phyloP scores from a whole-genome alignment of 73 alveolate species.

The Tetrahymena thermophila region DNA sequence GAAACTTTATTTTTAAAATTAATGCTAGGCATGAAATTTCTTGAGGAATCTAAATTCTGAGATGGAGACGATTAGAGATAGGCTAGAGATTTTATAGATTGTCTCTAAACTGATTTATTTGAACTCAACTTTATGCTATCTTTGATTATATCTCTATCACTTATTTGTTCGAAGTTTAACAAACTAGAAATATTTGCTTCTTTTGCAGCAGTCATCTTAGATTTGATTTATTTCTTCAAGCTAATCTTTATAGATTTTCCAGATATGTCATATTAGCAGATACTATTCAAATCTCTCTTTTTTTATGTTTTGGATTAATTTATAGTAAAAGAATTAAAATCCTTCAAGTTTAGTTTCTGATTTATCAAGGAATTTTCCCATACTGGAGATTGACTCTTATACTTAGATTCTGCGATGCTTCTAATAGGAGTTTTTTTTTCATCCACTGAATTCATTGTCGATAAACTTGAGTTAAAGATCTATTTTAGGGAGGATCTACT shows the following conservation, averaged over 20 bases:
- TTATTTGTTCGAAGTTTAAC: neutral
- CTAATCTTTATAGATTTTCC: neutral
- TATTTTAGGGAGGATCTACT: neutral
- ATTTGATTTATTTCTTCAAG: neutral
- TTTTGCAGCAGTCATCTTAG: neutral
- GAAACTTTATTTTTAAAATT: neutral
- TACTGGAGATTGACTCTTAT: neutral
- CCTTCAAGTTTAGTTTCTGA: neutral
- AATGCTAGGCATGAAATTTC: neutral
- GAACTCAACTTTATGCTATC: neutral
- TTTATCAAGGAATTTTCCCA: neutral
- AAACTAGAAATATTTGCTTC: neutral
- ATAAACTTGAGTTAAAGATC: neutral
- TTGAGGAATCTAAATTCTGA: neutral
- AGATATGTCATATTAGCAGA: neutral
- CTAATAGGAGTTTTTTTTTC: neutral
- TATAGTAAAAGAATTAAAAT: no score
- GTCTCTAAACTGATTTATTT: neutral
- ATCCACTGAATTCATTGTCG: neutral
- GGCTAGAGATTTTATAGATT: neutral
- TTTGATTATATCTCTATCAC: neutral
- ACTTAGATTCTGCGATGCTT: no score
- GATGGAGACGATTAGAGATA: neutral
- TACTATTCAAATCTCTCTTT: neutral
- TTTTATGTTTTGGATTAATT: neutral